A percentile compares a stretch with the other conserved stretches of the same genome.
These are phyloP conservation scores for Thermoascus crustaceus DNA, from an alignment of 2,329 filamentous ascomycete genomes.

Conservation along the genomic window DNA sequence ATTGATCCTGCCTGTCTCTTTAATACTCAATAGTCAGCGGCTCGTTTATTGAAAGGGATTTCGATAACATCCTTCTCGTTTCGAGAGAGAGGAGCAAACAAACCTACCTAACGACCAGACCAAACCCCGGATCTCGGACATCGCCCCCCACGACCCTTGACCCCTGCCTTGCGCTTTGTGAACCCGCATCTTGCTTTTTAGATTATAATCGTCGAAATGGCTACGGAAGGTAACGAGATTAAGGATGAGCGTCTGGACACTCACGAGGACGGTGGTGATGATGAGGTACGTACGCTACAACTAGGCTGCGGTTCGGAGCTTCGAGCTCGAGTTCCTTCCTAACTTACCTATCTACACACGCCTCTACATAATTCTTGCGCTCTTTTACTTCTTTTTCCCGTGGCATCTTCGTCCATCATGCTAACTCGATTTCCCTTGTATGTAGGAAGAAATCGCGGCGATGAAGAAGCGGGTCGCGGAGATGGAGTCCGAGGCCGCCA, in stretches of 20 bases:
- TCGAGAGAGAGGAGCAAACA: neutral
- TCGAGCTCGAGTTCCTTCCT: conserved; percentile 1
- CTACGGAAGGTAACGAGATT: conserved; percentile 28
- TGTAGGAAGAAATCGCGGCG: conserved; percentile 68
- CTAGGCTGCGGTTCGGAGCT: too few relatives aligned
- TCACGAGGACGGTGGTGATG: conserved; percentile 36
- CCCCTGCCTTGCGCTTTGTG: neutral
- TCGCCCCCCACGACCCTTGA: neutral
- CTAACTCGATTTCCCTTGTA: neutral
- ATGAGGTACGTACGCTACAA: conserved; percentile 34
- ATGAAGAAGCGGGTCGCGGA: conserved; percentile 83
- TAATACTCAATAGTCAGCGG: too few relatives aligned
- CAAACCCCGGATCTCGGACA: neutral
- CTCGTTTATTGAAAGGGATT: neutral
- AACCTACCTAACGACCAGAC: too few relatives aligned
- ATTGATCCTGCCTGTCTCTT: neutral
- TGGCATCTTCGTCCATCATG: neutral
- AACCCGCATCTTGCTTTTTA: conserved; percentile 2
- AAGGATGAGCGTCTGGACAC: conserved; percentile 30
- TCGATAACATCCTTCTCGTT: too few relatives aligned
- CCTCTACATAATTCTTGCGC: neutral
- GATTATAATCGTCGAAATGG: conserved; percentile 17
- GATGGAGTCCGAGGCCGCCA: conserved; percentile 84
- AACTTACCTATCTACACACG: neutral
- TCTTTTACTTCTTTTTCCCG: too few relatives aligned